Evolutionary conservation across 2,329 filamentous ascomycete species (phyloP).

Genomic region (Fusarium sp.): DNA sequence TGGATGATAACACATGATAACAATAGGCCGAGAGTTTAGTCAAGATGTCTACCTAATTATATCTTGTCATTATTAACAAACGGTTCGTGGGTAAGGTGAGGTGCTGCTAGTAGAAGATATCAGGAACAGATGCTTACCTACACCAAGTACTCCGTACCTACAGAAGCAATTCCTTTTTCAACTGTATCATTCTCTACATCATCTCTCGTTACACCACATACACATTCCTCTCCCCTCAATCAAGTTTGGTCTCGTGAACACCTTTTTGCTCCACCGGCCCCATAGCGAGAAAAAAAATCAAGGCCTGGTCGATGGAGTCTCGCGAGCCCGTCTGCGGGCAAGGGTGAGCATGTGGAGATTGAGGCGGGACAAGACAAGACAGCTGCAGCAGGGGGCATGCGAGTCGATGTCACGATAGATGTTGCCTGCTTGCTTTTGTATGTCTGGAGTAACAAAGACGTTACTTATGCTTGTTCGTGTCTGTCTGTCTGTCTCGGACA

Average conservation of each 20-base stretch:
- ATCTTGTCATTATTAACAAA: neutral
- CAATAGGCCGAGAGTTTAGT: neutral
- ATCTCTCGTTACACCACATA: constrained; percentile 2
- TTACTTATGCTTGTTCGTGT: neutral
- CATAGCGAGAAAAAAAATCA: constrained; percentile 33
- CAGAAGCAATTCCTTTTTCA: neutral
- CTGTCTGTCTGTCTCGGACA: neutral
- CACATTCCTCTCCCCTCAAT: neutral
- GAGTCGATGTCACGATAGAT: constrained; percentile 9
- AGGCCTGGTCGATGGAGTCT: constrained; percentile 16
- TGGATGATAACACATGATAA: constrained; percentile 1
- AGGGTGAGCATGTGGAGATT: constrained; percentile 32
- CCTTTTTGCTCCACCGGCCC: constrained; percentile 19
- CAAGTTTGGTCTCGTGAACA: constrained; percentile 32
- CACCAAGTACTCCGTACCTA: neutral
- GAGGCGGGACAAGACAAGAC: constrained; percentile 3
- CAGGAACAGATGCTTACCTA: neutral
- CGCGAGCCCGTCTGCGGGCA: neutral
- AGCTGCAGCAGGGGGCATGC: constrained; percentile 20
- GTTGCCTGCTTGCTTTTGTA: neutral
- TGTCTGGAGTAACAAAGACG: constrained; percentile 7
- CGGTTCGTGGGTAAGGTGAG: neutral
- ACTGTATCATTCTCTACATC: neutral
- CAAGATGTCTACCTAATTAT: neutral
- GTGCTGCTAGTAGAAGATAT: neutral